Conservation (phyloP, 1,284 basidiomycete species). For the Ceratobasidium sp. region DNA sequence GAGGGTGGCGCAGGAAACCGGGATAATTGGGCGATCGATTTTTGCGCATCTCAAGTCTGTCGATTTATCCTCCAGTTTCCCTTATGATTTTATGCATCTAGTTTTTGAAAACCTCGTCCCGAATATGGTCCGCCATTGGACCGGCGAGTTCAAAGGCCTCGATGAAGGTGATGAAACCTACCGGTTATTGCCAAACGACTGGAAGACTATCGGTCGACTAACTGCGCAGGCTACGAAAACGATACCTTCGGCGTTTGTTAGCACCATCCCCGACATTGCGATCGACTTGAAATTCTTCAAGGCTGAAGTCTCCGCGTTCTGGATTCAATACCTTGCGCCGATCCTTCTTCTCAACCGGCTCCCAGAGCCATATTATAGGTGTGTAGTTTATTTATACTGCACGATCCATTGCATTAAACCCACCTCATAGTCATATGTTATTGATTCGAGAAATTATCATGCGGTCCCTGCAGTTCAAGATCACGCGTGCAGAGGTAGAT, state of each 20-base stretch:
- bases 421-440: conserved; percentile 27
- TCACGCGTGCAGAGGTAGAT: neutral
- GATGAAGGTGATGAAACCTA: conserved; percentile 5
- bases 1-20: conserved; percentile 11
- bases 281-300: conserved; percentile 38
- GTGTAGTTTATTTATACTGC: conserved; percentile 53
- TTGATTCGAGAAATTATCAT: conserved; percentile 33
- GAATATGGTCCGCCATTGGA: neutral
- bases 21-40: conserved; percentile 39
- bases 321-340: conserved; percentile 40
- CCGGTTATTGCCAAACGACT: neutral
- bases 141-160: conserved; percentile 36
- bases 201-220: neutral
- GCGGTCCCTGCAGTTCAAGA: conserved; percentile 27
- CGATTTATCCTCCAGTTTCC: conserved; percentile 12
- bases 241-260: neutral
- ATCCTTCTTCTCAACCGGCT: conserved; percentile 42
- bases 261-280: conserved; percentile 39
- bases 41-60: conserved; percentile 33
- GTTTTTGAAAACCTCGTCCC: conserved; percentile 46
- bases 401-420: neutral
- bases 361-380: conserved; percentile 47
- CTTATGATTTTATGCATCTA: conserved; percentile 48
- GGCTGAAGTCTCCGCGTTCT: conserved; percentile 41
- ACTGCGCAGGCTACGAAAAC: neutral